These are phyloP conservation scores for Suillus decipiens DNA, from an alignment of 768 basidiomycete genomes.

Conservation along the genomic window DNA sequence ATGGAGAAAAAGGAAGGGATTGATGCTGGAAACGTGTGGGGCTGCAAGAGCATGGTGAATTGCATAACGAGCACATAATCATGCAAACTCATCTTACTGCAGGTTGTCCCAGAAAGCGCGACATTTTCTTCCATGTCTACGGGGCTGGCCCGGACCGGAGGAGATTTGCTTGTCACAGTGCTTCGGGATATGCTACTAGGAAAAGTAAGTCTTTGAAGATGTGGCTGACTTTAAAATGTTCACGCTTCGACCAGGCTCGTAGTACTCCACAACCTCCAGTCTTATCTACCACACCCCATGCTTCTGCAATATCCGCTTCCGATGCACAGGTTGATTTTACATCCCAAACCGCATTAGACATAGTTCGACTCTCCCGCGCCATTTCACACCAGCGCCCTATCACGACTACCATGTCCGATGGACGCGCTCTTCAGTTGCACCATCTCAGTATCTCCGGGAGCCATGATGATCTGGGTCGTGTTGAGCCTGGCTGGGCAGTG, in stretches of 20 bases:
- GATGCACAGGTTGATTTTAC: conserved; percentile 60
- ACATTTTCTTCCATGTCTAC: conserved; percentile 61
- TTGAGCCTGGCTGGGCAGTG: conserved; percentile 42
- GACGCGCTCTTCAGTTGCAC: conserved; percentile 45
- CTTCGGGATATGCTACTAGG: conserved; percentile 63
- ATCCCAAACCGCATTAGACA: conserved; percentile 53
- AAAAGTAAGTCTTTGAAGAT: conserved; percentile 39
- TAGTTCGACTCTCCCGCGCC: conserved; percentile 59
- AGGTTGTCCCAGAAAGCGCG: conserved; percentile 55
- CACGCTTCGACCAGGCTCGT: conserved; percentile 40
- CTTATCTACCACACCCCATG: conserved; percentile 41
- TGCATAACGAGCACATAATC: not conserved
- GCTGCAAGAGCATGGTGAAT: conserved; percentile 51
- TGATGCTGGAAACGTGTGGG: conserved; percentile 79
- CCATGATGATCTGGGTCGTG: conserved; percentile 16
- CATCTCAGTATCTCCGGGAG: conserved; percentile 23
- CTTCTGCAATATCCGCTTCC: conserved; percentile 57
- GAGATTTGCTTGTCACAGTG: conserved; percentile 67
- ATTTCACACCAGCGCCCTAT: conserved; percentile 63
- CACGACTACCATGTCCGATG: conserved; percentile 33
- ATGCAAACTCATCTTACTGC: not conserved
- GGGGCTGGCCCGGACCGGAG: conserved; percentile 62
- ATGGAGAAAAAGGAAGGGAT: conserved; percentile 66
- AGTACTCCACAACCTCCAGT: conserved; percentile 46
- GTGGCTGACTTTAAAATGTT: not conserved